Conservation (phyloP, 345 rosid genomes). For the Gynandropsis gynandra region DNA sequence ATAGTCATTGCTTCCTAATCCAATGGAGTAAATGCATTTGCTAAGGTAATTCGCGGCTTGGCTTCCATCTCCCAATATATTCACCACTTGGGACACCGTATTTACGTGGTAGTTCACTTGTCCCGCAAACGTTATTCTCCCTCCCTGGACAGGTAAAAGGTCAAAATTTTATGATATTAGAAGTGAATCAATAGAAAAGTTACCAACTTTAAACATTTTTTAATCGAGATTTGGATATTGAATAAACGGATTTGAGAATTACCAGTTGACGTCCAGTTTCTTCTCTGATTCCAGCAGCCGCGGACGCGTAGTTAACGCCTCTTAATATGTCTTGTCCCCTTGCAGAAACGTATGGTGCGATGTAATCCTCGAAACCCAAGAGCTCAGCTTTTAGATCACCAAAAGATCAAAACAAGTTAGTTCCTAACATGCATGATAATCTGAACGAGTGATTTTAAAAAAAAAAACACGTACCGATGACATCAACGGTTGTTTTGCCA, state of each 20-base stretch:
- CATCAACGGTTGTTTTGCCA: slow-evolving; percentile 75
- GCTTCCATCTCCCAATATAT: slow-evolving; percentile 48
- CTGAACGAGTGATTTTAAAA: not conserved
- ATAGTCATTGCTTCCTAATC: slow-evolving; percentile 90
- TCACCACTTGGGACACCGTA: slow-evolving; percentile 55
- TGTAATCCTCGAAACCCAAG: slow-evolving; percentile 51
- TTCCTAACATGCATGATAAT: not conserved
- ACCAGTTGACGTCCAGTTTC: slow-evolving; percentile 85
- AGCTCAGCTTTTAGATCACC: slow-evolving; percentile 35
- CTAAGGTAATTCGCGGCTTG: slow-evolving; percentile 49
- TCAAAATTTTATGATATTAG: too few species aligned
- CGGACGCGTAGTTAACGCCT: slow-evolving; percentile 83
- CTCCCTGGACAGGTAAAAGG: slow-evolving; percentile 41
- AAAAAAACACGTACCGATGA: slow-evolving; percentile 35
- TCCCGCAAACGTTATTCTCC: slow-evolving; percentile 56
- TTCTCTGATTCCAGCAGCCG: slow-evolving; percentile 80
- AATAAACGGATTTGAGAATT: slow-evolving; percentile 16
- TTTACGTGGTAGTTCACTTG: slow-evolving; percentile 64
- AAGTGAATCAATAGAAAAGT: too few species aligned
- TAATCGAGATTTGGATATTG: too few species aligned
- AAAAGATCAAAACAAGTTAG: slow-evolving; percentile 15
- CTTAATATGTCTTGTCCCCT: slow-evolving; percentile 44
- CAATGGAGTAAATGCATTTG: slow-evolving; percentile 65
- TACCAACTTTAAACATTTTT: too few species aligned
- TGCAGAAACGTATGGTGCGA: slow-evolving; percentile 50